Evolutionary conservation across 2,329 filamentous ascomycete genomes (phyloP), one percentile per base, ranked within the genome.

Genomic region (Fusarium chuoi): DNA sequence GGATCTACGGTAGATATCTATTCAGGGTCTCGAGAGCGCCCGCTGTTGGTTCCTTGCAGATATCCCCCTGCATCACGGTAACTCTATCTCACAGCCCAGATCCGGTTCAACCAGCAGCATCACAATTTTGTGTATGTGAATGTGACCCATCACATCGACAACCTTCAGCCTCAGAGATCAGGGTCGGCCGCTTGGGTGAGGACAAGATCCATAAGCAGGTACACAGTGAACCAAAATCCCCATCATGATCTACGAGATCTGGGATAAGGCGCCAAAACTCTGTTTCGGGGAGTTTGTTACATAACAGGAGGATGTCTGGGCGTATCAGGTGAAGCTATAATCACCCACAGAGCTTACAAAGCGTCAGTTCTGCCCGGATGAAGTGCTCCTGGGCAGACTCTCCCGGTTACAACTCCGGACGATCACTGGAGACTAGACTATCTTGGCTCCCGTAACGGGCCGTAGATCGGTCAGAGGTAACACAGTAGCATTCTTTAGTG

Each of bases 1-100:
- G 70, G 68, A 76, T 71, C 65, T 75, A 52, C 56, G 39, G 59
- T 51, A 62, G 18, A 69, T 75, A 74, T 74, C 68, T 74, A 75
- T 72, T 44, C 64, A 62, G 60, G 57, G 64, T 46, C 39, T 46
- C 39, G 28, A 14, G 17, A 30, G n/a, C 58, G n/a, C 42, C n/a
- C 46, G 52, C 38, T 60, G 46, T 15, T 38, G 46, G 71, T 41
- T 30, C 71, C 71, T 74, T 72, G 45, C 68, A 75, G 56, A 39
- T 64, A 46, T 51, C 17, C 48, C 71, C 68, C 60, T 72, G 60
- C 60, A 75, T 69, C 26, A 39, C 15, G 24, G 33, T 18, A 74
- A 75, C 71, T 75, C 68, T 70, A 69, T 75, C 68, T 38, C 36
- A 28, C 7, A 65, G 39, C 57, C 51, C 71, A 62, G 36, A 66